A percentile compares a stretch with the other conserved stretches of the same genome.
These are phyloP conservation scores for Balakata baccata DNA, from an alignment of 345 rosid species.

Conservation along the genomic window DNA sequence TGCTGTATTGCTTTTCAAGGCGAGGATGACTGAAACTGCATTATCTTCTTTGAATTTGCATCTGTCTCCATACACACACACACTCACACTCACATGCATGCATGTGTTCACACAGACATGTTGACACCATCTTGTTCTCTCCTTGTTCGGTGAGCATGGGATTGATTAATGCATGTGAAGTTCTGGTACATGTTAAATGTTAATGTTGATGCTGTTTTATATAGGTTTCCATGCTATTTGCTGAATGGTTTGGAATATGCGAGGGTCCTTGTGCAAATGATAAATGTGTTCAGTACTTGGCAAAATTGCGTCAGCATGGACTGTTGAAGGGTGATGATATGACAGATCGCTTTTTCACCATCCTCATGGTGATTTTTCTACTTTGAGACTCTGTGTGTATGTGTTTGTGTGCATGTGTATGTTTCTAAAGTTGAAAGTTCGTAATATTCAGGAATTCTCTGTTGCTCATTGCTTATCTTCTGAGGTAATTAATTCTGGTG, in stretches of 20 bases:
- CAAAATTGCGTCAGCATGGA: conserved; percentile 72
- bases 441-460: conserved; percentile 57
- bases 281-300: background rate
- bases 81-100: background rate
- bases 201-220: background rate
- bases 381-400: background rate
- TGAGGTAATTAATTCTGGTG: conserved; percentile 57
- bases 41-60: background rate
- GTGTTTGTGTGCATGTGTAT: too few species aligned
- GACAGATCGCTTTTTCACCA: conserved; percentile 76
- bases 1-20: background rate
- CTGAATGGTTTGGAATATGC: conserved; percentile 76
- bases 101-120: background rate
- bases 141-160: background rate
- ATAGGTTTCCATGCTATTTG: conserved; percentile 71
- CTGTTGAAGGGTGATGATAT: conserved; percentile 82
- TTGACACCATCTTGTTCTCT: background rate
- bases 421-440: too few species aligned
- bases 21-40: background rate
- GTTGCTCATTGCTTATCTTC: conserved; percentile 79
- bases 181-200: background rate
- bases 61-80: background rate
- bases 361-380: conserved; percentile 49
- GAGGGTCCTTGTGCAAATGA: conserved; percentile 78
- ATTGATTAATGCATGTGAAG: background rate